A percentile compares a stretch with the other conserved stretches of the same genome.
Conservation (phyloP, 2,329 filamentous ascomycete species). For the Calonectria montana region DNA sequence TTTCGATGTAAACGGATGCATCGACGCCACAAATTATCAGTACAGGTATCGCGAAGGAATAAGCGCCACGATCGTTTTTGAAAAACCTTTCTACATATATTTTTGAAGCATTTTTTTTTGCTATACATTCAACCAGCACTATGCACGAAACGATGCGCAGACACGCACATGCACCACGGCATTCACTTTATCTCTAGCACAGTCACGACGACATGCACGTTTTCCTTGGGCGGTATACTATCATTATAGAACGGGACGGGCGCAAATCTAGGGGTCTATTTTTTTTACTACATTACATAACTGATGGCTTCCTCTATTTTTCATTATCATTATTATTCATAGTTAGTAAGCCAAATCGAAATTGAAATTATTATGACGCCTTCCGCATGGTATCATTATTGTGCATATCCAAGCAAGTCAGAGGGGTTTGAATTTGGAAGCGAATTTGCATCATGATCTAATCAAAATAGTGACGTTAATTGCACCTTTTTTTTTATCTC, state of each 20-base stretch:
- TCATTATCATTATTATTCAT: background rate
- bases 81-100: background rate
- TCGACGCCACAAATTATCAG: conserved; percentile 13
- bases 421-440: too few relatives aligned
- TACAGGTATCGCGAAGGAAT: background rate
- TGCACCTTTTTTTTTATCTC: too few relatives aligned
- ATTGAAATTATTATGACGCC: background rate
- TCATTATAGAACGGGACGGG: conserved; percentile 23
- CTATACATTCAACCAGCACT: background rate
- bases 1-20: conserved; percentile 54
- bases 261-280: conserved; percentile 9
- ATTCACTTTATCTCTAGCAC: background rate
- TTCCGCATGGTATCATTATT: background rate
- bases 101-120: conserved; percentile 1
- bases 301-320: background rate
- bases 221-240: conserved; percentile 20
- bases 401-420: too few relatives aligned
- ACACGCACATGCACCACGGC: conserved; percentile 17
- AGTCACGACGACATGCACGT: conserved; percentile 29
- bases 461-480: too few relatives aligned
- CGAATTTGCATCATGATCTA: too few relatives aligned
- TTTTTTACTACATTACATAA: background rate
- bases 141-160: conserved; percentile 12
- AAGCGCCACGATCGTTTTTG: conserved; percentile 3
- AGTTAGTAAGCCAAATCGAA: background rate